A percentile compares a stretch with the other conserved stretches of the same genome.
Conservation (phyloP, 2,329 filamentous ascomycete species). For the Fusarium citri region DNA sequence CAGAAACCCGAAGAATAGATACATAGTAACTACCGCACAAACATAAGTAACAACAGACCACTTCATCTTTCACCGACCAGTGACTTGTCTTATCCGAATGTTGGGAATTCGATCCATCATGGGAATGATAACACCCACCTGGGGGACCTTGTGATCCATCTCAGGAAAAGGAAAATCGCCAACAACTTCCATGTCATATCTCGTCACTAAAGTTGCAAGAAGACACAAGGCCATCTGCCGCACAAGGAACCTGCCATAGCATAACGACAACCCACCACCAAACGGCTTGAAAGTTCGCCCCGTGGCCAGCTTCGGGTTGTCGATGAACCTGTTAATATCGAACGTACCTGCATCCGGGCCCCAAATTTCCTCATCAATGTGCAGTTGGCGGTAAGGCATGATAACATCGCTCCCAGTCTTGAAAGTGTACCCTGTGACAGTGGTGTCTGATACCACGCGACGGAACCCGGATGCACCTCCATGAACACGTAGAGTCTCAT, state of each 20-base stretch:
- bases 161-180: neutral
- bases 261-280: neutral
- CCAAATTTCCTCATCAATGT: neutral
- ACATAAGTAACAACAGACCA: neutral
- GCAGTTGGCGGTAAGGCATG: neutral
- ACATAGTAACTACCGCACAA: neutral
- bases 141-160: neutral
- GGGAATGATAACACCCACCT: neutral
- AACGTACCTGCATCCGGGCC: neutral
- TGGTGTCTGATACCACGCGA: neutral
- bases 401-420: neutral
- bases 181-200: neutral
- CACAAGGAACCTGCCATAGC: neutral
- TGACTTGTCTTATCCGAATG: neutral
- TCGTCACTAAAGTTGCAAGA: conserved; percentile 1
- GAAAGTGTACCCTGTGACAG: neutral
- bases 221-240: neutral
- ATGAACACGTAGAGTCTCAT: neutral
- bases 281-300: neutral
- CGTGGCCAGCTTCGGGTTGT: neutral
- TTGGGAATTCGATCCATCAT: neutral
- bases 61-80: neutral
- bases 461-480: neutral
- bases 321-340: neutral
- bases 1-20: conserved; percentile 10